Base-by-base conservation (phyloP, 2,329 filamentous ascomycete species). In the Colletotrichum tropicicola region DNA sequence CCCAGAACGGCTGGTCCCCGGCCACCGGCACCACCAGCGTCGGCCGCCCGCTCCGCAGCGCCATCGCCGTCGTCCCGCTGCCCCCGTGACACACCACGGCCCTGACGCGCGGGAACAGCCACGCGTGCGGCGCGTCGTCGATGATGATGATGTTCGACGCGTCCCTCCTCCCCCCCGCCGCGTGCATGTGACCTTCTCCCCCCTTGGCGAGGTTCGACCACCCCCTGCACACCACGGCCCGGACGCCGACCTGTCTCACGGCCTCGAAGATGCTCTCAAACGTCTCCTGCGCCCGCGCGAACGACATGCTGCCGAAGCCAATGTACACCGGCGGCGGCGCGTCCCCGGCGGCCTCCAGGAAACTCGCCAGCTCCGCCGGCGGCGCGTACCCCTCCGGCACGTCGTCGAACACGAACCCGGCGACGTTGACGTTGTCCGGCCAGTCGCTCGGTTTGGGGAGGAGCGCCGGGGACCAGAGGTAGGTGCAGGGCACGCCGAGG, bases 321-420 rank as follows among this genome's bases (percentile, higher is more conserved):
- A 77, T 72, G 62, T 76, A 77, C 19, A 77, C 68, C n/a, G 73
- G 70, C 39, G 68, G 69, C 17, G 27, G 41, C 12, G 71, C 67
- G 15, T 70, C 70, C 5, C 68, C 68, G 28, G 73, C 72, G 5
- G 68, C 69, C 27, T 73, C 72, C 4, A 77, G 59, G 37, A 77
- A 77, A 21, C 68, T 57, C 3, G 55, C 58, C 21, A 84, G 70
- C 3, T 77, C 76, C 15, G 77, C 72, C 0, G 80, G 78, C 2
- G 81, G 81, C 19, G 75, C 77, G 70, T 79, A 83, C 4, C 73
- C 77, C 1, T 77, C 78, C 3, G 81, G 79, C 3, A 80, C 75
- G 52, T 86, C 83, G 1, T 86, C 76, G 63, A 86, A 87, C 19
- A 83, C 83, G 68, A 86, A 87, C 2, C 84, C 84, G n/a, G 82